Base-by-base conservation (phyloP, 2,329 filamentous ascomycete species). In the Neofusicoccum parvum region DNA sequence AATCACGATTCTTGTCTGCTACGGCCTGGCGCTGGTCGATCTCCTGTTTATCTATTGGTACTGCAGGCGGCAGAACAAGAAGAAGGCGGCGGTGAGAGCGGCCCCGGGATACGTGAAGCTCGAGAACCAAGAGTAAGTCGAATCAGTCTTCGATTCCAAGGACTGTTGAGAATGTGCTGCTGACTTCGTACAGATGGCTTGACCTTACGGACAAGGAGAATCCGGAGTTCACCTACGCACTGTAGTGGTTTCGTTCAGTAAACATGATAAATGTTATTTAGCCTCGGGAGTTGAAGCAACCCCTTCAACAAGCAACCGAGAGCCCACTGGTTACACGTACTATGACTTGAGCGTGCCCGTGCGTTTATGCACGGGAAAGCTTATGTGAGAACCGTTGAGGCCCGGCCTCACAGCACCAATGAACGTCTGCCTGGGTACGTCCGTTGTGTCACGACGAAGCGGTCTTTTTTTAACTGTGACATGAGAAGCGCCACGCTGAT, bases 201-300 rank as follows among this genome's bases (percentile, higher is more conserved):
- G 88, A 91, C 72, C 74, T 90, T 68, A 90, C 88, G 3, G 88
- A 91, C 72, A 77, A 81, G 64, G 88, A 91, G 79, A 91, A 89
- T 67, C 78, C 77, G 0, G 80, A 90, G 72, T 90, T 91, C 71
- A 75, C 85, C 0, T 91, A 91, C 72, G 83, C 81, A 20, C 67
- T 87, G 54, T 86, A 78, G 74, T 32, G 1, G 1, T 32, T 32
- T 5, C 6, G 27, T 32, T 32, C 27, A 46, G 14, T 14, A 7
- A 32, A 27, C 5, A 12, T 15, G 3, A 27, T 27, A 3, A 32
- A 27, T 27, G 11, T 36, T 51, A 12, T 5, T 7, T 6, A 5
- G 15, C 48, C 15, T 45, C n/a, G 43, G 43, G 5, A 39, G 14
- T 15, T 6, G 9, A 7, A 32, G 27, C 27, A 7, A 32, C 6